phyloP scores from a whole-genome alignment of 1,284 basidiomycete species.

The Sporisorium graminicola region DNA sequence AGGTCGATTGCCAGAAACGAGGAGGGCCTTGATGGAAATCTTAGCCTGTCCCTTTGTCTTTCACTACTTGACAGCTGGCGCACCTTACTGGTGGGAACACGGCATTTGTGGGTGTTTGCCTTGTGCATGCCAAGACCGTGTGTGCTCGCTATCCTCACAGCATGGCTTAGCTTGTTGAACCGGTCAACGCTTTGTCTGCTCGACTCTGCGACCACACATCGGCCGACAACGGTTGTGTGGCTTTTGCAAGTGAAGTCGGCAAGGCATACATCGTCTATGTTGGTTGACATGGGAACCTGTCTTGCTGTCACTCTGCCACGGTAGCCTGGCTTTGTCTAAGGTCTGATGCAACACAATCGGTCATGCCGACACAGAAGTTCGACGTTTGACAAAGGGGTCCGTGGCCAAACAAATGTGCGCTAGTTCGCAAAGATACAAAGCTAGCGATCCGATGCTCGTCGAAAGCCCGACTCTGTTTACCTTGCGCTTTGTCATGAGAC shows the following conservation, averaged over 20 bases:
- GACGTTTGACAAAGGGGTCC: neutral
- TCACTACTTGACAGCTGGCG: constrained; percentile 22
- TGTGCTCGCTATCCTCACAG: neutral
- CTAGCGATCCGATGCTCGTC: neutral
- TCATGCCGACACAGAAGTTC: neutral
- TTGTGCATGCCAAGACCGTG: neutral
- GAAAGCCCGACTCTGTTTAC: neutral
- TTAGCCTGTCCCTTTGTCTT: constrained; percentile 10
- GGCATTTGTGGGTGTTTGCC: neutral
- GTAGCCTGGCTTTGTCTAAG: neutral
- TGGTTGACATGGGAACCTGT: neutral
- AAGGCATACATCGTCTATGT: neutral
- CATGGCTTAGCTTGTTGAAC: neutral
- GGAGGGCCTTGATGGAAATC: neutral
- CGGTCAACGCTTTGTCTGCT: neutral
- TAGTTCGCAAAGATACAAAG: neutral
- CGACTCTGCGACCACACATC: neutral
- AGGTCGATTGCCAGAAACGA: neutral
- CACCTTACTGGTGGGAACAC: neutral
- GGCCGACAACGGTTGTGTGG: neutral
- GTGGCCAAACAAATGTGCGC: neutral
- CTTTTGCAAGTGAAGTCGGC: neutral
- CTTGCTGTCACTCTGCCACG: neutral
- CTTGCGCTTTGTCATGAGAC: neutral
- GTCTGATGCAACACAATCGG: constrained; percentile 1